Evolutionary conservation across 2,329 filamentous ascomycete genomes (phyloP).

Genomic region (Pseudovirgaria hyperparasitica): DNA sequence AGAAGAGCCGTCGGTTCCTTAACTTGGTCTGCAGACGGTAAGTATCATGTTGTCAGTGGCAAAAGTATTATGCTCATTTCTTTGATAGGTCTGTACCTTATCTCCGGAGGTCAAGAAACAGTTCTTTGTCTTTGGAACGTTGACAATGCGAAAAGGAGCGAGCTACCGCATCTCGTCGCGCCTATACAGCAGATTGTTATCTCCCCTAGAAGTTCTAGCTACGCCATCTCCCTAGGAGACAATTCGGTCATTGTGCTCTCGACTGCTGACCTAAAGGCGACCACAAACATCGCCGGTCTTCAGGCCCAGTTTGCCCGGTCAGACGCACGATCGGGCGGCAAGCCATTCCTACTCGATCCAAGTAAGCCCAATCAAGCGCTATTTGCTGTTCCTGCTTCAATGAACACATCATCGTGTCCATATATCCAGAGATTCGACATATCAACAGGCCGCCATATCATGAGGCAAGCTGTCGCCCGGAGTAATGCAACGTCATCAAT

Average conservation of each 20-base stretch:
- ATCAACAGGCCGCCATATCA: conserved; percentile 61
- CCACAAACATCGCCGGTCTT: conserved; percentile 70
- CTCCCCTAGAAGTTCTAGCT: conserved; percentile 66
- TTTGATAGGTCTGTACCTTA: conserved; percentile 67
- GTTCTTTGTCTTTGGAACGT: conserved; percentile 88
- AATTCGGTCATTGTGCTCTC: conserved; percentile 88
- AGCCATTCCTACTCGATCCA: too few species aligned
- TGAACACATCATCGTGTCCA: conserved; percentile 22
- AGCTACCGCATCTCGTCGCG: conserved; percentile 79
- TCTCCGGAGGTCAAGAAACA: conserved; percentile 85
- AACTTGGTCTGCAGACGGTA: conserved; percentile 89
- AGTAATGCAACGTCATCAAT: conserved; percentile 79
- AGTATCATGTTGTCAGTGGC: conserved; percentile 11
- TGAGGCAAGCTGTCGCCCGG: conserved; percentile 77
- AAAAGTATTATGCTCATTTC: too few species aligned
- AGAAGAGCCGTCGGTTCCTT: conserved; percentile 67
- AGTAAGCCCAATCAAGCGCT: conserved; percentile 27
- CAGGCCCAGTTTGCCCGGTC: too few species aligned
- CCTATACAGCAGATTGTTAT: conserved; percentile 75
- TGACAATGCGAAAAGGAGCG: conserved; percentile 70
- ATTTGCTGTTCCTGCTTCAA: conserved; percentile 38
- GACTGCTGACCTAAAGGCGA: conserved; percentile 77
- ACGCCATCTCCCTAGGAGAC: conserved; percentile 75
- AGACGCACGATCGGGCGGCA: too few species aligned
- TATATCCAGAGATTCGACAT: conserved; percentile 80